These are phyloP conservation scores for Phytopythium boreale DNA, from an alignment of 352 stramenopile species.

Conservation along the genomic window DNA sequence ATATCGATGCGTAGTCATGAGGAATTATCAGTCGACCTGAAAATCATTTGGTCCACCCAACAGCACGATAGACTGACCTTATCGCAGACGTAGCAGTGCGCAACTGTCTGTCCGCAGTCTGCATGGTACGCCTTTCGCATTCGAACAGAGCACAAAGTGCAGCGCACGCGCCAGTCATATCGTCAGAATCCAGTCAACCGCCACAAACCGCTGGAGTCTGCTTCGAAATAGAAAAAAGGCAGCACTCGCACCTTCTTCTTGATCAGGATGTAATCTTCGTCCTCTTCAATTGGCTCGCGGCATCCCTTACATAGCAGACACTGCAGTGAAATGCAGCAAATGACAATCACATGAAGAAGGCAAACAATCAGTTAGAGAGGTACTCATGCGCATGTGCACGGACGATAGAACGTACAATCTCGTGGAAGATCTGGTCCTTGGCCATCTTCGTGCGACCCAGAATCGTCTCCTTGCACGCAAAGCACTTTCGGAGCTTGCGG, in stretches of 20 bases:
- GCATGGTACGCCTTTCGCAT: constrained; percentile 52
- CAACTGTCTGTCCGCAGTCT: constrained; percentile 65
- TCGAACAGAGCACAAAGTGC: not conserved
- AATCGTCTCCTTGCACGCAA: constrained; percentile 82
- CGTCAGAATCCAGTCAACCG: not conserved
- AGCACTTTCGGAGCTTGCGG: constrained; percentile 73
- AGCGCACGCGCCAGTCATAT: not conserved
- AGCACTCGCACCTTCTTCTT: constrained; percentile 55
- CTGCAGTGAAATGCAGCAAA: no score
- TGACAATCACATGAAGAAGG: not conserved
- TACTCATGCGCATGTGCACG: not conserved
- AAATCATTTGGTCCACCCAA: not conserved
- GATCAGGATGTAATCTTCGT: constrained; percentile 75
- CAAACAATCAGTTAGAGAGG: not conserved
- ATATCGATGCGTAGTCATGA: not conserved
- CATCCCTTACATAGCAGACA: constrained; percentile 75
- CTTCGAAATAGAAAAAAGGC: not conserved
- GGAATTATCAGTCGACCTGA: not conserved
- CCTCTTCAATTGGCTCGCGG: constrained; percentile 72
- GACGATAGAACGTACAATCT: constrained; percentile 46
- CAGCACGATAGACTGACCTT: constrained; percentile 29
- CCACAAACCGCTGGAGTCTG: not conserved
- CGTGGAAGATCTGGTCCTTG: constrained; percentile 81
- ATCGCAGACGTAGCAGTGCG: constrained; percentile 68
- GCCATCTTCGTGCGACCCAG: constrained; percentile 71